phyloP scores from a whole-genome alignment of 192 early-diverging fungal genomes.

The Phycomyces nitens region DNA sequence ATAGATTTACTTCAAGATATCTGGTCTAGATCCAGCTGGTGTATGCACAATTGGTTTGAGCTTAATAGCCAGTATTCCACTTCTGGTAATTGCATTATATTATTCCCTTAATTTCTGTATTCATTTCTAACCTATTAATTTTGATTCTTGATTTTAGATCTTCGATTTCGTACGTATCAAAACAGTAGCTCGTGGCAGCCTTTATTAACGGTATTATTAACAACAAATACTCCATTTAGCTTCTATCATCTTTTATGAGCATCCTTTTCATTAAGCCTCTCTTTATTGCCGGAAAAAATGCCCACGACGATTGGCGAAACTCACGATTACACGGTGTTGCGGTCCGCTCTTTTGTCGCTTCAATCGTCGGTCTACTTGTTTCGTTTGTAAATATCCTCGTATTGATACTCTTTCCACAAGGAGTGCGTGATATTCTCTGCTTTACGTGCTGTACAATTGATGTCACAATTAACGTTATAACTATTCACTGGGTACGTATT shows the following conservation, averaged over 20 bases:
- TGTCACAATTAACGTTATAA: conserved; percentile 45
- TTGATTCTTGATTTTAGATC: conserved; percentile 4
- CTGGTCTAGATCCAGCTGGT: conserved; percentile 14
- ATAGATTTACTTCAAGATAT: conserved; percentile 28
- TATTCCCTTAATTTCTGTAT: conserved; percentile 1
- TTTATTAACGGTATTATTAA: not conserved
- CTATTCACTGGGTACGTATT: conserved; percentile 46
- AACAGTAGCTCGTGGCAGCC: not conserved
- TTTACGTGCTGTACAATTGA: conserved; percentile 46
- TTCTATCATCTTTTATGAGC: conserved; percentile 25
- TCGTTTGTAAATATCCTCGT: conserved; percentile 42
- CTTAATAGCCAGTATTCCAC: conserved; percentile 30
- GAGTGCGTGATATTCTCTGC: conserved; percentile 44
- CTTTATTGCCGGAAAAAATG: conserved; percentile 11
- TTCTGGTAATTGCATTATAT: conserved; percentile 27
- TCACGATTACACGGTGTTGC: conserved; percentile 35
- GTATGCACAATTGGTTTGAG: conserved; percentile 30
- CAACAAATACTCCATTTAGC: not conserved
- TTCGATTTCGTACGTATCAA: conserved; percentile 27
- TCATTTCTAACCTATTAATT: not conserved
- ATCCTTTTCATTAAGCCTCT: conserved; percentile 35
- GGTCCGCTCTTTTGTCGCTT: conserved; percentile 39
- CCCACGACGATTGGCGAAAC: conserved; percentile 5
- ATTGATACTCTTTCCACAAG: conserved; percentile 32
- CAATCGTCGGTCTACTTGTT: conserved; percentile 35